A percentile compares a stretch with the other conserved stretches of the same genome.
phyloP scores from a whole-genome alignment of 352 stramenopile species.

The Blastocystis sp. region DNA sequence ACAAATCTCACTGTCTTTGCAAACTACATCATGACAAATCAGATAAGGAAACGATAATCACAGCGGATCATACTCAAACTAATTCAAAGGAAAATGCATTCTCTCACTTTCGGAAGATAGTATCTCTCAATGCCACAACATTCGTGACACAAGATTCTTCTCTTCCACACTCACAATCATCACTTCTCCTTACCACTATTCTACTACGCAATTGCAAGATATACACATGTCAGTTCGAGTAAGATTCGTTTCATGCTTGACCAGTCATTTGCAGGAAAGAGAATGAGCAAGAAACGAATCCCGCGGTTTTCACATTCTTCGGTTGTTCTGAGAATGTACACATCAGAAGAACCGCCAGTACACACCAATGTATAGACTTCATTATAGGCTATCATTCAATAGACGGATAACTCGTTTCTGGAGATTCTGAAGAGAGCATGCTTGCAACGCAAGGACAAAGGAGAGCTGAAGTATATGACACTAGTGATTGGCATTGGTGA shows the following conservation, averaged over 20 bases:
- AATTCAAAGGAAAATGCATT: conserved; percentile 10
- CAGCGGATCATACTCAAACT: conserved; percentile 67
- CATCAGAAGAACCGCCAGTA: not conserved
- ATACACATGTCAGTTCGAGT: no score
- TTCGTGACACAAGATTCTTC: conserved; percentile 25
- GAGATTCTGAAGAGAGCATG: not conserved
- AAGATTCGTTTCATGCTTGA: no score
- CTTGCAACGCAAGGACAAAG: not conserved
- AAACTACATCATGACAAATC: not conserved
- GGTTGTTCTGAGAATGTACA: not conserved
- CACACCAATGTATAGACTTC: not conserved
- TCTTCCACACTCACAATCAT: not conserved
- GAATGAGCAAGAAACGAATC: no score
- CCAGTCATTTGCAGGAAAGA: no score
- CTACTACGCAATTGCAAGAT: not conserved
- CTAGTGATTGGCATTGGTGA: not conserved
- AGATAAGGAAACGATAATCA: conserved; percentile 70
- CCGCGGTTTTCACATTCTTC: not conserved
- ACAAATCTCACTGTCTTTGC: not conserved
- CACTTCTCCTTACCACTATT: not conserved
- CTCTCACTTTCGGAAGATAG: conserved; percentile 24
- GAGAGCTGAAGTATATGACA: not conserved
- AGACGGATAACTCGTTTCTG: not conserved
- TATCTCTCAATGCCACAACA: conserved; percentile 19
- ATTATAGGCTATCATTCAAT: not conserved